phyloP scores from a whole-genome alignment of 306 rosid species.

The Cucurbita argyrosperma region DNA sequence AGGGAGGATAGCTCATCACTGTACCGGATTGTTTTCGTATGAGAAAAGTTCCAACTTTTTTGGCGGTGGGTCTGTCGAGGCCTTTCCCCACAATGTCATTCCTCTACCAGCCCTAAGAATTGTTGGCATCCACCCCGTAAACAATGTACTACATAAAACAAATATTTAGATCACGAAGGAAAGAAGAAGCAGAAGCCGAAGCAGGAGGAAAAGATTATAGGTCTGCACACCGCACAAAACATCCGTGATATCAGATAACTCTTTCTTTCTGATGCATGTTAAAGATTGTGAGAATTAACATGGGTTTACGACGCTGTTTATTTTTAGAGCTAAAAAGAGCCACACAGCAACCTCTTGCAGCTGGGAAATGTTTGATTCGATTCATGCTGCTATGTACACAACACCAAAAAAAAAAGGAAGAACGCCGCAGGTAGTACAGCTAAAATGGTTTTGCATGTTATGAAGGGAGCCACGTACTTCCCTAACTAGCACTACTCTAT shows the following conservation, averaged over 20 bases:
- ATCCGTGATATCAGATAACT: background rate
- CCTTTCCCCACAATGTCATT: conserved; percentile 69
- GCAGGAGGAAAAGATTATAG: too few species aligned
- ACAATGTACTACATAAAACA: conserved; percentile 41
- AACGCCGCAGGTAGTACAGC: background rate
- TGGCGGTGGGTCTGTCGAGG: conserved; percentile 42
- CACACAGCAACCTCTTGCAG: background rate
- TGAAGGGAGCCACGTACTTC: background rate
- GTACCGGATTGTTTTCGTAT: conserved; percentile 67
- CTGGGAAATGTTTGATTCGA: background rate
- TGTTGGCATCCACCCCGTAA: conserved; percentile 92
- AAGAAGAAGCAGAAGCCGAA: too few species aligned
- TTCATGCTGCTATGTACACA: background rate
- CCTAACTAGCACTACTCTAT: background rate
- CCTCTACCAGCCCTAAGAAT: conserved; percentile 83
- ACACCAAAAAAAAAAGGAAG: background rate
- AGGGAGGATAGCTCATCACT: conserved; percentile 15
- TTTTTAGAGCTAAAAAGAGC: background rate
- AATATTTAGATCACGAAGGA: background rate
- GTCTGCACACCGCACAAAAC: background rate
- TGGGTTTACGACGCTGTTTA: background rate
- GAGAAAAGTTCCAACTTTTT: conserved; percentile 72
- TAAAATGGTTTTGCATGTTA: background rate
- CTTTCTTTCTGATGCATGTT: background rate
- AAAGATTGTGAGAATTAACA: background rate